Evolutionary conservation across 257 asterid genomes (phyloP).

Genomic region (Petunia axillaris): DNA sequence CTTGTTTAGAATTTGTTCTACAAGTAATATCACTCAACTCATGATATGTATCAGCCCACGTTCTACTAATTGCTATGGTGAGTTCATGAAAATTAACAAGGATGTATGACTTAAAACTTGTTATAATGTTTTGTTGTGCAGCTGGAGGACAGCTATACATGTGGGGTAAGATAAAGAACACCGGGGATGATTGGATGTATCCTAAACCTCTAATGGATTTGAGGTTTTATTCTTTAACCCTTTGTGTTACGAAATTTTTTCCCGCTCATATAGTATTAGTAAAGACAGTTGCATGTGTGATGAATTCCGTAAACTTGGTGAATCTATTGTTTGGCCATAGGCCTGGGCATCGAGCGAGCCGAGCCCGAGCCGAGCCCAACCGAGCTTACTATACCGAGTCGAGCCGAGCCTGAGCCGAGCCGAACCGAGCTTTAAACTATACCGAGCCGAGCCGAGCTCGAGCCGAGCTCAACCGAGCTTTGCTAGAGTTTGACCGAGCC

Average conservation of each 20-base stretch:
- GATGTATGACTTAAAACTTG: background rate
- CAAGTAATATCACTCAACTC: background rate
- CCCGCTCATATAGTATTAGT: background rate
- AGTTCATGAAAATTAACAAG: conserved; percentile 6
- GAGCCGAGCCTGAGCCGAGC: too few relatives aligned
- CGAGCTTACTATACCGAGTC: too few relatives aligned
- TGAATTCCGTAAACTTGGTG: background rate
- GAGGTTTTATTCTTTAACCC: conserved; percentile 55
- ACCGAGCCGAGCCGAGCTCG: too few relatives aligned
- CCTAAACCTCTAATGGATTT: conserved; percentile 97
- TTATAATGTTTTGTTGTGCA: conserved; percentile 33
- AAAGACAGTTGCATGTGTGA: conserved; percentile 4
- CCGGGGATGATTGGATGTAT: conserved; percentile 99
- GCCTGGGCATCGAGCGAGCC: too few relatives aligned
- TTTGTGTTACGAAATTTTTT: conserved; percentile 14
- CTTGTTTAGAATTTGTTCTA: background rate
- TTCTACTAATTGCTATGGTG: conserved; percentile 17
- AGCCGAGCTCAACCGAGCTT: too few relatives aligned
- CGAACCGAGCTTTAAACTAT: too few relatives aligned
- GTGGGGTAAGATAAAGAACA: conserved; percentile 96
- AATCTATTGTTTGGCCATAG: background rate
- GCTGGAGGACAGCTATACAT: conserved; percentile 99
- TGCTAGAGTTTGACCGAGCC: too few relatives aligned
- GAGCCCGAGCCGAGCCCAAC: too few relatives aligned
- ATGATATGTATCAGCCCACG: background rate